Percentiles rank a stretch among this genome's conserved stretches.
phyloP scores from a whole-genome alignment of 1,284 basidiomycete species.

The Sphagnurus paluster region DNA sequence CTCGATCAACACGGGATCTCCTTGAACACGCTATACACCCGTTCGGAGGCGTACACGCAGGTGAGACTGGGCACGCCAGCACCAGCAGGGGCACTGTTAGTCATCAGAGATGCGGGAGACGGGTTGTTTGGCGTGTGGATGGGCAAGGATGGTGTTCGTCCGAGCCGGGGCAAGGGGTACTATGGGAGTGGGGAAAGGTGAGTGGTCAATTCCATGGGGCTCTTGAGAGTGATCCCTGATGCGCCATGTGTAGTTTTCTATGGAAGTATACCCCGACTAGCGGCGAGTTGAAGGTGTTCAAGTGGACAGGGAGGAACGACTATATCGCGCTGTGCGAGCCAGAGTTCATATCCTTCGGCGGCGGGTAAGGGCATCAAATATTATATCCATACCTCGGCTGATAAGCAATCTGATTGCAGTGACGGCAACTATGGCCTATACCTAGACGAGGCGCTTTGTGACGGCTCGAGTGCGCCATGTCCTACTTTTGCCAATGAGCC shows the following conservation, averaged over 20 bases:
- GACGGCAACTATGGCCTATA: slow-evolving; percentile 89
- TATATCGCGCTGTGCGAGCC: slow-evolving; percentile 88
- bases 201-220: slow-evolving; percentile 30
- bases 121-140: slow-evolving; percentile 80
- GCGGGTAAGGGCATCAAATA: slow-evolving; percentile 62
- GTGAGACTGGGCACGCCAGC: slow-evolving; percentile 17
- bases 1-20: slow-evolving; percentile 96
- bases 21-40: slow-evolving; percentile 81
- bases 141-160: slow-evolving; percentile 71
- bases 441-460: slow-evolving; percentile 80
- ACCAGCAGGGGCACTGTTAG: slow-evolving; percentile 33
- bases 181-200: slow-evolving; percentile 87
- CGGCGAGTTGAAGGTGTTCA: slow-evolving; percentile 62
- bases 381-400: neutral
- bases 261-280: slow-evolving; percentile 62
- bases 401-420: slow-evolving; percentile 35
- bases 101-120: slow-evolving; percentile 60
- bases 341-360: slow-evolving; percentile 83
- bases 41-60: slow-evolving; percentile 46
- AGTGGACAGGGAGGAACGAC: slow-evolving; percentile 89
- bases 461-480: slow-evolving; percentile 83
- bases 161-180: slow-evolving; percentile 62
- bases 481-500: slow-evolving; percentile 89
- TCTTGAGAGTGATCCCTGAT: neutral
- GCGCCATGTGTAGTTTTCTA: slow-evolving; percentile 58